Base-by-base conservation (phyloP, 2,329 filamentous ascomycete species). In the Monilinia vaccinii-corymbosi region DNA sequence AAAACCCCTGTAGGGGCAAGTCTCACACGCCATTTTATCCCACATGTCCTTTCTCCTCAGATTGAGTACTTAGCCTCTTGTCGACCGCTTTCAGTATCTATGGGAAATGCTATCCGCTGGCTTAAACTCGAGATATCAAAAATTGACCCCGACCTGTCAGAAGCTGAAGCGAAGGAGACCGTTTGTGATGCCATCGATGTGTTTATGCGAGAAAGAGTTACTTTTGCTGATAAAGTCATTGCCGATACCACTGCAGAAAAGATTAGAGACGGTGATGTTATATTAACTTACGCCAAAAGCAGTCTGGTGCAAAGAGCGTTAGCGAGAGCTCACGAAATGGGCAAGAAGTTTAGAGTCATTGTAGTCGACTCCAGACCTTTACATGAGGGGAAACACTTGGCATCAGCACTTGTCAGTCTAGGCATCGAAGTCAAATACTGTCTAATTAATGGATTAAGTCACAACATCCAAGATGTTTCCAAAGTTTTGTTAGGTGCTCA, bases 21-120 rank as follows among this genome's bases (percentile, higher is more conserved):
- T 45, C 82, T 99, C 46, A 88, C 91, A 23, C 87, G 94, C 38
- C 92, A 99, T 76, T 86, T 99, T 68, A 94, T 91, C 36, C 88
- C 89, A 13, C 91, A 97, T 74, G 86, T 91, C 65, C 84, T 99
- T 62, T 94, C 91, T 70, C 90, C 92, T 42, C 94, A 99, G 75
- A 97, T 99, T 70, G 91, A 95, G 65, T 97, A 95, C 71, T 82
- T 99, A 62, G 89, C 90, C 62, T 91, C 91, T 66, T 97, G 92
- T 71, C 86, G 94, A n/a, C 92, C 94, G 38, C 89, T 99, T 75
- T 95, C 90, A 66, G 94, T 96, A 74, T 91, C 90, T 63, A 96
- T 97, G 86, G 94, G 94, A 62, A 99, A 97, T 73, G 91, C 91
- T 40, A 96, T 99, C 71, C 85, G 94, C 58, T 93, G 91, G 80